phyloP scores from a whole-genome alignment of 371 early-diverging fungal genomes.

The Sporodiniella umbellata region DNA sequence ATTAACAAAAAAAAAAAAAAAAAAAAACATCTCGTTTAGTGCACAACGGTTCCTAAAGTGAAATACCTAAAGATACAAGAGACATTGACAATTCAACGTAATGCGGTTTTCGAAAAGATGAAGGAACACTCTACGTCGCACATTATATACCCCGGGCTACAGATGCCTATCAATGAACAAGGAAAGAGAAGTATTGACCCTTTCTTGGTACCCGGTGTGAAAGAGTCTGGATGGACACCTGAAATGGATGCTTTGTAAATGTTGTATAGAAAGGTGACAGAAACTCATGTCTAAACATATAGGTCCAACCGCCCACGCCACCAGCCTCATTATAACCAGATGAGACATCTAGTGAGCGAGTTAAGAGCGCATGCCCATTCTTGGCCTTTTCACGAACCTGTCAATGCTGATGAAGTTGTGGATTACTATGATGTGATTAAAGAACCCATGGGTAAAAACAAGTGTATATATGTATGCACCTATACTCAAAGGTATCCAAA shows the following conservation, averaged over 20 bases:
- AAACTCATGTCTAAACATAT: neutral
- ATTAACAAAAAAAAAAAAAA: neutral
- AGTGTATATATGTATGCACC: no score
- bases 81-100: conserved; percentile 64
- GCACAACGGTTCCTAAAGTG: conserved; percentile 59
- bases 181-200: conserved; percentile 48
- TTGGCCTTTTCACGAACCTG: conserved; percentile 98
- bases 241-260: conserved; percentile 71
- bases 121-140: conserved; percentile 69
- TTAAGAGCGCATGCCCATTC: conserved; percentile 75
- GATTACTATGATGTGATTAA: conserved; percentile 97
- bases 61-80: conserved; percentile 53
- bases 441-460: conserved; percentile 91
- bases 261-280: neutral
- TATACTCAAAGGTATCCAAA: no score
- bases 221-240: conserved; percentile 90
- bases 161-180: conserved; percentile 60
- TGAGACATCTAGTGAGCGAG: conserved; percentile 74
- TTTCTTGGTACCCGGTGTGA: conserved; percentile 69
- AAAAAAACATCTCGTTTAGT: conserved; percentile 15
- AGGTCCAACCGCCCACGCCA: conserved; percentile 54
- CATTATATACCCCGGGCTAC: conserved; percentile 78
- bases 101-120: conserved; percentile 83
- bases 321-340: conserved; percentile 59
- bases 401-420: conserved; percentile 87